These are phyloP conservation scores for Podospora australis DNA, from an alignment of 495 filamentous ascomycete genomes.

Conservation along the genomic window DNA sequence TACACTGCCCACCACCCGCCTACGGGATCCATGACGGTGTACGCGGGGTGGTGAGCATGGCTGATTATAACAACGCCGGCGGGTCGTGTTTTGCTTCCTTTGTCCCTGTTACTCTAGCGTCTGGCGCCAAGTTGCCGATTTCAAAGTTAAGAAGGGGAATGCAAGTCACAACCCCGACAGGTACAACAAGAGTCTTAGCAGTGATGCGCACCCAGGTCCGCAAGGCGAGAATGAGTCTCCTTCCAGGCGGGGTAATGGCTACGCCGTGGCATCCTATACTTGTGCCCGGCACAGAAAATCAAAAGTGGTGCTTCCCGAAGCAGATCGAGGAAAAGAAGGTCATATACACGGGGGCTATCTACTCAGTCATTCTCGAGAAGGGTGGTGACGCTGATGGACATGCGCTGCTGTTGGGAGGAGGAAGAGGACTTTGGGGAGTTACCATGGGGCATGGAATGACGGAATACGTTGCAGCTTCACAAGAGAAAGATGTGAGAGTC, in stretches of 20 bases:
- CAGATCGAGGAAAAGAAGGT: conserved; percentile 17
- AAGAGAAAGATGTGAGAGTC: conserved; percentile 26
- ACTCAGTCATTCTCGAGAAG: conserved; percentile 36
- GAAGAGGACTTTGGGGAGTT: conserved; percentile 34
- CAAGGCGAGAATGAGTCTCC: conserved; percentile 12
- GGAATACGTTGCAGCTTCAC: background rate
- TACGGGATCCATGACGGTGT: background rate
- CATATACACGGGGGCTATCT: conserved; percentile 33
- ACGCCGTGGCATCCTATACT: conserved; percentile 45
- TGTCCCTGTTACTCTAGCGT: conserved; percentile 26
- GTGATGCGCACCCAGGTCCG: conserved; percentile 32
- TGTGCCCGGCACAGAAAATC: background rate
- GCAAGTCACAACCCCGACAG: conserved; percentile 33
- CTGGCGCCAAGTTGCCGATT: conserved; percentile 11
- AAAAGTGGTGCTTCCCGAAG: conserved; percentile 32
- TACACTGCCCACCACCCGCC: background rate
- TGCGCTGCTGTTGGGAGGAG: conserved; percentile 30
- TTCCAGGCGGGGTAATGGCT: conserved; percentile 18
- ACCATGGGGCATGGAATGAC: conserved; percentile 39
- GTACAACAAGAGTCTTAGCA: conserved; percentile 25
- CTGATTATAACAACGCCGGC: background rate
- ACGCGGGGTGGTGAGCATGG: background rate
- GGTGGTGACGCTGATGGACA: conserved; percentile 32
- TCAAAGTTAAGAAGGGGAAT: conserved; percentile 26
- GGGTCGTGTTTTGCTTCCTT: conserved; percentile 34